Evolutionary conservation across 495 filamentous ascomycete genomes (phyloP).

Genomic region (Penicillium taxi): DNA sequence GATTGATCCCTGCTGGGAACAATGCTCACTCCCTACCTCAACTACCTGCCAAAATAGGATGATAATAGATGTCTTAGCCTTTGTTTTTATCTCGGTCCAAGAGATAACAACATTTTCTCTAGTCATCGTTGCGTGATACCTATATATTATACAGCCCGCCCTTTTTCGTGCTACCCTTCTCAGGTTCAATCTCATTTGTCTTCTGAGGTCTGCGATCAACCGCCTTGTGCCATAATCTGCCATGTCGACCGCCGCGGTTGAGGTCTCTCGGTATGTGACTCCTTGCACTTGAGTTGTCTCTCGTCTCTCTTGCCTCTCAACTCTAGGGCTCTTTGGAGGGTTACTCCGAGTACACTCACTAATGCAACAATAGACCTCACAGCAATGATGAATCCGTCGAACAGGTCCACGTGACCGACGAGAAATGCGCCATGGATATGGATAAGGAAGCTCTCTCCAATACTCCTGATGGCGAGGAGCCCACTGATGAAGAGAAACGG

Average conservation of each 20-base stretch:
- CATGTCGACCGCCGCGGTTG: constrained; percentile 31
- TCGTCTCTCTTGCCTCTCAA: constrained; percentile 1
- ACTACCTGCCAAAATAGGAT: neutral
- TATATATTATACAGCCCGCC: constrained; percentile 19
- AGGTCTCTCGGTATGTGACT: constrained; percentile 29
- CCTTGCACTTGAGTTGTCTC: neutral
- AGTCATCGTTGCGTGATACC: constrained; percentile 12
- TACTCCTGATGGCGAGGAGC: constrained; percentile 44
- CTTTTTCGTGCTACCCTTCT: constrained; percentile 1
- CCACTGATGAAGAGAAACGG: constrained; percentile 46
- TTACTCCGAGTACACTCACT: no score
- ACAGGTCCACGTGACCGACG: constrained; percentile 18
- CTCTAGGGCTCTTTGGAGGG: neutral
- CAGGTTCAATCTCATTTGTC: constrained; percentile 7
- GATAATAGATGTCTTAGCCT: constrained; percentile 3
- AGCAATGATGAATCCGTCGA: constrained; percentile 13
- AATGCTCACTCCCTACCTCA: neutral
- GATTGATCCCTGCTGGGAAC: constrained; percentile 7
- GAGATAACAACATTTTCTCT: constrained; percentile 18
- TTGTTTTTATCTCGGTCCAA: constrained; percentile 14
- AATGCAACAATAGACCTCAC: constrained; percentile 1
- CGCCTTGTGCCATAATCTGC: no score
- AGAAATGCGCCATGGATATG: constrained; percentile 21
- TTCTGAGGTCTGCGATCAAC: neutral
- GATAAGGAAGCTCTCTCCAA: constrained; percentile 26